Base-by-base conservation (phyloP, 371 early-diverging fungal genomes). In the Mortierella sp. region DNA sequence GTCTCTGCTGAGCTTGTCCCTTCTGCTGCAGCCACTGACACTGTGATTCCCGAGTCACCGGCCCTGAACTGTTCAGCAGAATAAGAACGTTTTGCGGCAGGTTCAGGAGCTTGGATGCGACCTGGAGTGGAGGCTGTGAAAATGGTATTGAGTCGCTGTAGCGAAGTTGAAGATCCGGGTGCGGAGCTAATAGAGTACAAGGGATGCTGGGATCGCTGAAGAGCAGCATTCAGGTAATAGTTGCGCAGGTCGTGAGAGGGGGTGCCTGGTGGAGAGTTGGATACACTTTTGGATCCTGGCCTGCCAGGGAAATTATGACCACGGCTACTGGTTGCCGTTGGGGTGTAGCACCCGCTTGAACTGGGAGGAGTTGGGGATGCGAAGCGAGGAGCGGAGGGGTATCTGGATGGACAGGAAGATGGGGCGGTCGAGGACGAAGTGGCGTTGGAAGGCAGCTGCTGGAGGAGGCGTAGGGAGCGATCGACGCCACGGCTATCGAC, bases 301-400 rank as follows among this genome's bases (percentile, higher is more conserved):
- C 60, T 55, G 14, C n/a, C 14, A 54, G 27, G 41, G 14, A 38
- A n/a, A 19, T 23, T 53, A 48, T 27, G 24, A 47, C 53, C 41
- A 38, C 26, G 27, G 70, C 43, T 46, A 30, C 48, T 43, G 56
- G 21, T 46, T 31, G 14, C 27, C 38, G 21, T 46, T 12, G 51
- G 14, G 68, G 67, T 67, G 63, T 67, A 59, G 54, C 49, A 63
- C 51, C 65, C 69, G 53, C 62, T 58, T 46, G 56, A 58, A 54
- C 50, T 56, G 61, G 53, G 54, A 24, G 76, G 58, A 28, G 48
- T 27, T 13, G 66, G 48, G 21, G 69, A 65, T 1, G 62, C 30
- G 56, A 76, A 76, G 13, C 78, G 70, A 46, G 78, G 78, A 47
- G 66, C 70, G 55, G 70, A 46, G 0, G 78, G 66, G 78, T 61